phyloP scores from a whole-genome alignment of 192 early-diverging fungal species.

The Tieghemiomyces parasiticus region DNA sequence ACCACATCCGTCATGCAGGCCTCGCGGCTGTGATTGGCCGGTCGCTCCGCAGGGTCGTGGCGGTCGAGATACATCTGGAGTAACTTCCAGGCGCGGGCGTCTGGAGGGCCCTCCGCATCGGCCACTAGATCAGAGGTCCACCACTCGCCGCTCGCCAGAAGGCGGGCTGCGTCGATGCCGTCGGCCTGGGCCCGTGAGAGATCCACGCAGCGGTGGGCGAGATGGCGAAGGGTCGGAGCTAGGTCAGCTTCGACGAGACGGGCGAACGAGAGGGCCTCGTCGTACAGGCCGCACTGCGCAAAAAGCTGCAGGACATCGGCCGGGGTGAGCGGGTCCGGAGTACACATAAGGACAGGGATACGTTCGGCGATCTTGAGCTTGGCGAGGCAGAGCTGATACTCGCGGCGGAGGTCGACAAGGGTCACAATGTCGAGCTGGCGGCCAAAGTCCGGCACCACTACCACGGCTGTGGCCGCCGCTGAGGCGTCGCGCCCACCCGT shows the following conservation, averaged over 20 bases:
- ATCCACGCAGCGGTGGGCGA: constrained; percentile 18
- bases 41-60: constrained; percentile 12
- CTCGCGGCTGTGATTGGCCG: background rate
- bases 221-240: constrained; percentile 16
- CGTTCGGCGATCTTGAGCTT: constrained; percentile 18
- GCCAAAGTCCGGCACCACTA: too few relatives aligned
- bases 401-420: constrained; percentile 25
- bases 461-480: constrained; percentile 20
- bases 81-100: constrained; percentile 25
- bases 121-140: constrained; percentile 18
- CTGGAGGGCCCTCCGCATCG: constrained; percentile 12
- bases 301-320: constrained; percentile 23
- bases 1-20: constrained; percentile 22
- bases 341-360: constrained; percentile 17
- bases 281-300: constrained; percentile 25
- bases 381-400: constrained; percentile 25
- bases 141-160: constrained; percentile 19
- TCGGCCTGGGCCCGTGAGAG: constrained; percentile 12
- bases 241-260: constrained; percentile 17
- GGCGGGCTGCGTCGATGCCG: constrained; percentile 10
- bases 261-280: constrained; percentile 22
- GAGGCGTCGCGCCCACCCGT: constrained; percentile 8
- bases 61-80: constrained; percentile 21
- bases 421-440: too few relatives aligned
- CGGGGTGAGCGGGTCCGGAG: constrained; percentile 15